Evolutionary conservation across 2,329 filamentous ascomycete species (phyloP).

Genomic region (Sclerotinia sclerotiorum): DNA sequence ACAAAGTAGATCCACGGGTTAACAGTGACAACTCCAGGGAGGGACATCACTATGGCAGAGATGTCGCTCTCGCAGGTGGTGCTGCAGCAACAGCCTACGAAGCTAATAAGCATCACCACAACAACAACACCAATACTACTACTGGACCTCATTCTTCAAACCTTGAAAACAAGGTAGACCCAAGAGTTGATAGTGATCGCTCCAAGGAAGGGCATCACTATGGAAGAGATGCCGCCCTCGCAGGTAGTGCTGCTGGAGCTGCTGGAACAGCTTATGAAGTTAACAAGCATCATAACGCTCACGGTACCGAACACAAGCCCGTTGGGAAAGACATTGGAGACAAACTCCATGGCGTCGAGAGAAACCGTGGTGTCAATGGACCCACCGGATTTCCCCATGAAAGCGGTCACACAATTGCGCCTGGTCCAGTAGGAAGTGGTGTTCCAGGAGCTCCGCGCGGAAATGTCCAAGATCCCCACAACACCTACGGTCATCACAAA

Average conservation of each 20-base stretch:
- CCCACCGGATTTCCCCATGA: slow-evolving; percentile 20
- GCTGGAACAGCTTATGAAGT: slow-evolving; percentile 27
- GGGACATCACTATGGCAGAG: slow-evolving; percentile 28
- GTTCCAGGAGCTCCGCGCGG: slow-evolving; percentile 18
- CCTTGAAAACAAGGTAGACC: slow-evolving; percentile 44
- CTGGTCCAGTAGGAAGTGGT: slow-evolving; percentile 11
- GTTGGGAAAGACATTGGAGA: slow-evolving; percentile 23
- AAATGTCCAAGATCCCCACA: slow-evolving; percentile 13
- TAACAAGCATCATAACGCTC: slow-evolving; percentile 28
- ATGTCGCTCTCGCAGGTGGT: slow-evolving; percentile 25
- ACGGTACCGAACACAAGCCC: slow-evolving; percentile 20
- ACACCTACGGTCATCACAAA: slow-evolving; percentile 1
- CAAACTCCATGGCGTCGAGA: slow-evolving; percentile 28
- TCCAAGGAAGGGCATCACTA: slow-evolving; percentile 27
- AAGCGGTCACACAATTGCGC: not conserved
- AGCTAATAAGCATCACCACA: slow-evolving; percentile 13
- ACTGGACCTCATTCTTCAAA: slow-evolving; percentile 43
- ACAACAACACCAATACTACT: slow-evolving; percentile 29
- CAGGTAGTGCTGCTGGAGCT: slow-evolving; percentile 23
- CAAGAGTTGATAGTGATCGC: slow-evolving; percentile 40
- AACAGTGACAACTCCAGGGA: slow-evolving; percentile 32
- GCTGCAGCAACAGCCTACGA: slow-evolving; percentile 21
- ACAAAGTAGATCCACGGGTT: slow-evolving; percentile 45
- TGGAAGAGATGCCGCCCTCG: slow-evolving; percentile 28
- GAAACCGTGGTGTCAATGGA: slow-evolving; percentile 27